Conservation (phyloP, 495 filamentous ascomycete genomes). For the Aspergillus heteromorphus region DNA sequence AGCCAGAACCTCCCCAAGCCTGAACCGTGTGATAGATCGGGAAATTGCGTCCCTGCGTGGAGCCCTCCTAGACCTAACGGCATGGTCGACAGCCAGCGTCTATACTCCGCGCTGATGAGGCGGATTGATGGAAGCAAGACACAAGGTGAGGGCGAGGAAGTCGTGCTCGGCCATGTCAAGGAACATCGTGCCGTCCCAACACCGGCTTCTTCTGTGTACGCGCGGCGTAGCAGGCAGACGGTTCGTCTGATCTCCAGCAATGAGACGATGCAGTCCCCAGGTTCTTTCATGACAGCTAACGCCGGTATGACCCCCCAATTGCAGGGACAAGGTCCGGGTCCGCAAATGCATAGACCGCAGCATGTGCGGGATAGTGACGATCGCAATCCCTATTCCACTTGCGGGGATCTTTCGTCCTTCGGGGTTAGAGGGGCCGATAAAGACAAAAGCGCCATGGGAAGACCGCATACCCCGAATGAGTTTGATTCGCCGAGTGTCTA, state of each 20-base stretch:
- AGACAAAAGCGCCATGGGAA: background rate
- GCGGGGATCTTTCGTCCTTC: background rate
- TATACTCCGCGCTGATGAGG: conserved; percentile 72
- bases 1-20: conserved; percentile 27
- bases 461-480: conserved; percentile 3
- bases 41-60: background rate
- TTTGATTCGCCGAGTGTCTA: conserved; percentile 49
- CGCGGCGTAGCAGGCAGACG: conserved; percentile 26
- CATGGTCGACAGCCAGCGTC: conserved; percentile 55
- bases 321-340: background rate
- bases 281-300: conserved; percentile 28
- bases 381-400: background rate
- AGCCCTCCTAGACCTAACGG: conserved; percentile 16
- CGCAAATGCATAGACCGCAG: background rate
- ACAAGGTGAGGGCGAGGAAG: conserved; percentile 26
- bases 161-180: conserved; percentile 27
- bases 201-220: conserved; percentile 23
- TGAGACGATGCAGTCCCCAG: conserved; percentile 26
- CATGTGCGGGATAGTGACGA: background rate
- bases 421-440: background rate
- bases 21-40: background rate
- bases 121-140: conserved; percentile 42
- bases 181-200: conserved; percentile 29
- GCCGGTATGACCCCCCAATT: conserved; percentile 20
- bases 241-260: conserved; percentile 30